Percentiles rank a stretch among this genome's conserved stretches.
These are phyloP conservation scores for Hypoxylon sp. DNA, from an alignment of 2,329 filamentous ascomycete genomes.

Conservation along the genomic window DNA sequence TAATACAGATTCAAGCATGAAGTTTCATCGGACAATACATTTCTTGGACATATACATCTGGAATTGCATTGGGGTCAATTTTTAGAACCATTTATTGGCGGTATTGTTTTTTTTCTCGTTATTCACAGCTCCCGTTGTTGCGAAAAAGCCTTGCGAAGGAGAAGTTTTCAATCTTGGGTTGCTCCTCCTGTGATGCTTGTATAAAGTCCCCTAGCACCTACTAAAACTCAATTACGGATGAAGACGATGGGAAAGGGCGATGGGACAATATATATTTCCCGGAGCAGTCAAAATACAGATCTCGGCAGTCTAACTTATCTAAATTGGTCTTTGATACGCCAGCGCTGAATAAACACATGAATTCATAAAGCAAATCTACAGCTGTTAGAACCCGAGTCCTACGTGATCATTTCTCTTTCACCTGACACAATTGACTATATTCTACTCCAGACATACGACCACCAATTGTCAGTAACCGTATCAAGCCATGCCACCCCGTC, in stretches of 20 bases:
- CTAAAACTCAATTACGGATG: background rate
- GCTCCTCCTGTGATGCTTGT: background rate
- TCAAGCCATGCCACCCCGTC: constrained; percentile 30
- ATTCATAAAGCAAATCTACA: background rate
- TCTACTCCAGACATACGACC: background rate
- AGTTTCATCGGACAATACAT: too few relatives aligned
- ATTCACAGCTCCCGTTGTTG: too few relatives aligned
- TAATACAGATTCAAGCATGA: background rate
- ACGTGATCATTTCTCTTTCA: background rate
- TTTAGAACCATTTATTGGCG: too few relatives aligned
- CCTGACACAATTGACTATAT: background rate
- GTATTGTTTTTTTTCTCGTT: too few relatives aligned
- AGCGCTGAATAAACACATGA: background rate
- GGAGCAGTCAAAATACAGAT: background rate
- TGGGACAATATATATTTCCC: background rate
- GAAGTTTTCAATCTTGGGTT: background rate
- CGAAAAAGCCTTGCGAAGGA: too few relatives aligned
- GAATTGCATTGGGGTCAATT: too few relatives aligned
- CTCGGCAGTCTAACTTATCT: background rate
- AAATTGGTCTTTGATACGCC: background rate
- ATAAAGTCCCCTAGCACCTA: background rate
- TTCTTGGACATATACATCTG: too few relatives aligned
- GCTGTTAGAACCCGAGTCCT: background rate
- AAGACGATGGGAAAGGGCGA: constrained; percentile 20
- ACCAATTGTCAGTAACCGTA: constrained; percentile 4